A percentile compares a stretch with the other conserved stretches of the same genome.
Evolutionary conservation across 1,284 basidiomycete species (phyloP).

Genomic region (Moniliophthora roreri): DNA sequence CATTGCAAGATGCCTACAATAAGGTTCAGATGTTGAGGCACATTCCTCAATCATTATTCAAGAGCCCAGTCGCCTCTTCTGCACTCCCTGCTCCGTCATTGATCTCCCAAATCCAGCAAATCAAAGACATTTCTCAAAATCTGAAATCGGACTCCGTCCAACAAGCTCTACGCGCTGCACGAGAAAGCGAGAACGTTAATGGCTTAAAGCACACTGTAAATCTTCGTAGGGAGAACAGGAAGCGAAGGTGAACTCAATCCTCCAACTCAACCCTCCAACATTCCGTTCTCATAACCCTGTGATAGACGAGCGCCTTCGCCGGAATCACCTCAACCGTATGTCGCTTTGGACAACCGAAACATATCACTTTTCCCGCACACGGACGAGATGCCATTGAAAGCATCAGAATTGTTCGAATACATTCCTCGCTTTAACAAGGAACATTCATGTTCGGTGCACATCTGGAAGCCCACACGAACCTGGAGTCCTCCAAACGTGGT

Average conservation of each 20-base stretch:
- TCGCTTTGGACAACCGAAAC: not conserved
- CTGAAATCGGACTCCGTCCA: not conserved
- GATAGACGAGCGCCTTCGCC: constrained; percentile 1
- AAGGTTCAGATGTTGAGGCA: not conserved
- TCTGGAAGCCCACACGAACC: constrained; percentile 1
- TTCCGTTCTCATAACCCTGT: not conserved
- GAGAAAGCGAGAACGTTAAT: not conserved
- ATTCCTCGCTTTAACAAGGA: constrained; percentile 1
- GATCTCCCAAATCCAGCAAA: not conserved
- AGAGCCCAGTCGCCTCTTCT: not conserved
- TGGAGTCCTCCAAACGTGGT: not conserved
- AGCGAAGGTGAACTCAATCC: not conserved
- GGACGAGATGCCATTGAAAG: not conserved
- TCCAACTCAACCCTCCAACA: not conserved
- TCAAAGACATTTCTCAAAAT: not conserved
- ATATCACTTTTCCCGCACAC: not conserved
- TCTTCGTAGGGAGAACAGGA: constrained; percentile 4
- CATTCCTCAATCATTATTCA: not conserved
- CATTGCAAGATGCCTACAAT: not conserved
- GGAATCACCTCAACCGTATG: constrained; percentile 2
- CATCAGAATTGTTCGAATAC: constrained; percentile 1
- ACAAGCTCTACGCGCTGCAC: not conserved
- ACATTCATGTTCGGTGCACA: not conserved
- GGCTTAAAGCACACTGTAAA: constrained; percentile 1
- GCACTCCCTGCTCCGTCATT: not conserved